Evolutionary conservation across 2,329 filamentous ascomycete genomes (phyloP).

Genomic region (Verticillium tricorpus): DNA sequence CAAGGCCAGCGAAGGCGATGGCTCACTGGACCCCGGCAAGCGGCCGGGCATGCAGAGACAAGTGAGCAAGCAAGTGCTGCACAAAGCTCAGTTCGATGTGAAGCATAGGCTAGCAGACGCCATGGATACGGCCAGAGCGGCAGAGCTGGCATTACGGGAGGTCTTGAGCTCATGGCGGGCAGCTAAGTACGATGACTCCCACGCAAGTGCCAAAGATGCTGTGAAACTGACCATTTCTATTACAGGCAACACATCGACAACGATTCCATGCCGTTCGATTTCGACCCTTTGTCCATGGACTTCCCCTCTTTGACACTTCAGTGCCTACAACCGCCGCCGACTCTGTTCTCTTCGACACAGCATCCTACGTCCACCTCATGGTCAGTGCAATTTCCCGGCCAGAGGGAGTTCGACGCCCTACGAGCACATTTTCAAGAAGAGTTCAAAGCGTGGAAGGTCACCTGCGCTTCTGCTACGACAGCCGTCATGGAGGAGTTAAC

Average conservation of each 20-base stretch:
- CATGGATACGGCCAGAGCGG: slow-evolving; percentile 73
- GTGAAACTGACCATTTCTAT: slow-evolving; percentile 9
- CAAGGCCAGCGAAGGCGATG: slow-evolving; percentile 18
- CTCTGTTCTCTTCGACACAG: slow-evolving; percentile 75
- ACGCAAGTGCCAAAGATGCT: slow-evolving; percentile 2
- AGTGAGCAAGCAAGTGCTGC: slow-evolving; percentile 45
- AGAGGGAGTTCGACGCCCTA: slow-evolving; percentile 70
- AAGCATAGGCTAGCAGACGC: slow-evolving; percentile 64
- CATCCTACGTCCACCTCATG: slow-evolving; percentile 76
- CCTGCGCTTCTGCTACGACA: slow-evolving; percentile 45
- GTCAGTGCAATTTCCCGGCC: slow-evolving; percentile 71
- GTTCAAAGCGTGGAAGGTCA: slow-evolving; percentile 60
- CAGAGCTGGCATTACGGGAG: slow-evolving; percentile 81
- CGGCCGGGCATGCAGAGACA: slow-evolving; percentile 33
- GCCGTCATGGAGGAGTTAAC: slow-evolving; percentile 45
- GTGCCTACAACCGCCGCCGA: slow-evolving; percentile 74
- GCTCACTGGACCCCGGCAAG: slow-evolving; percentile 27
- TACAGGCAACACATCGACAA: slow-evolving; percentile 51
- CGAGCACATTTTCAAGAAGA: slow-evolving; percentile 61
- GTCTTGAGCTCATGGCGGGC: slow-evolving; percentile 76
- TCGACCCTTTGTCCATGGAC: slow-evolving; percentile 79
- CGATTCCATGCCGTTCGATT: slow-evolving; percentile 62
- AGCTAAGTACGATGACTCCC: slow-evolving; percentile 61
- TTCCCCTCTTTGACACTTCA: slow-evolving; percentile 82
- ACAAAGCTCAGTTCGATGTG: slow-evolving; percentile 60